Percentiles rank a stretch among this genome's conserved stretches.
Conservation (phyloP, 352 stramenopile genomes). For the Chrysophaeum taylorii region DNA sequence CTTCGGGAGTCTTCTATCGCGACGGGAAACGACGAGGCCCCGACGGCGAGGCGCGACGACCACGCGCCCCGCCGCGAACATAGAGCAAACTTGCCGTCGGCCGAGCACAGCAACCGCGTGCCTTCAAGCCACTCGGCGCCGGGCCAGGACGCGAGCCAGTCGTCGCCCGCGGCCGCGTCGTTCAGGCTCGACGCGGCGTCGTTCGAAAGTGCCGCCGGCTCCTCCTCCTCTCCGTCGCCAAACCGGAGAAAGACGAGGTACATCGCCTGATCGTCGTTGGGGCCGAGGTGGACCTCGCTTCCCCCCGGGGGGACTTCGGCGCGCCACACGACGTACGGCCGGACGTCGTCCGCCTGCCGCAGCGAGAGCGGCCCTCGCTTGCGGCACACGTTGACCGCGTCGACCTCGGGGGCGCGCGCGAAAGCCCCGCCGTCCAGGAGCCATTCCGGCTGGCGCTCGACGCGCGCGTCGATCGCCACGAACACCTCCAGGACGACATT, state of each 20-base stretch:
- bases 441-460: neutral
- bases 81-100: neutral
- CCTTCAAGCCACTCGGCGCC: no score
- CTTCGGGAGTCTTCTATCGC: neutral
- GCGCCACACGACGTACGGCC: neutral
- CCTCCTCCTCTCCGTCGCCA: neutral
- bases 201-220: neutral
- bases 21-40: neutral
- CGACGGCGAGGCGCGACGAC: neutral
- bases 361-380: neutral
- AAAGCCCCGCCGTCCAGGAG: neutral
- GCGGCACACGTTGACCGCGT: neutral
- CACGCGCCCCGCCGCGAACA: neutral
- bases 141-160: no score
- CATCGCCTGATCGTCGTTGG: neutral
- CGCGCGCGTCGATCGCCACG: neutral
- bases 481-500: neutral
- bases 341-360: neutral
- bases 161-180: neutral
- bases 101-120: neutral
- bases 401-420: neutral
- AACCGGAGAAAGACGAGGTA: constrained; percentile 13
- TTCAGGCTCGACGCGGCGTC: neutral
- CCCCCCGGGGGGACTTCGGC: no score
- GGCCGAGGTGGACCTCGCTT: neutral